Evolutionary conservation across 2,329 filamentous ascomycete species (phyloP).

Genomic region (Colletotrichum sp.): DNA sequence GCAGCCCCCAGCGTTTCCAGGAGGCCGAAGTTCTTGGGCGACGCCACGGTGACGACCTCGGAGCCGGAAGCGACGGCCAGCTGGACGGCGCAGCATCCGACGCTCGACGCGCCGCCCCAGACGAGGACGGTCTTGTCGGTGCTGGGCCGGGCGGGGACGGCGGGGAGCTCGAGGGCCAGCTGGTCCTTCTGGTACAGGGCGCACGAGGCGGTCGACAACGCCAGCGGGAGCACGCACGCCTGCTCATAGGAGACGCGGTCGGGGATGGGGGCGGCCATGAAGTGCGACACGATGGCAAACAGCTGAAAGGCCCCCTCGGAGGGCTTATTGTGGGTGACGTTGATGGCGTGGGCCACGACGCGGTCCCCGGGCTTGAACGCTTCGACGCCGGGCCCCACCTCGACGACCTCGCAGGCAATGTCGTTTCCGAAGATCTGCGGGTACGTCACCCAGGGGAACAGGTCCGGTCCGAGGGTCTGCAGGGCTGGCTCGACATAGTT

Average conservation of each 20-base stretch:
- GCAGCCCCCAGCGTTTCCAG: too few species aligned
- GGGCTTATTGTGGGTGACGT: background rate
- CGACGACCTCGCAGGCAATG: constrained; percentile 26
- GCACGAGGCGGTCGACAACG: too few species aligned
- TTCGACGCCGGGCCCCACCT: constrained; percentile 24
- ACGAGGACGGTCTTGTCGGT: constrained; percentile 27
- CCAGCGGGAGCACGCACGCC: too few species aligned
- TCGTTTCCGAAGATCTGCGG: constrained; percentile 20
- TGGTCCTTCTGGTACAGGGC: constrained; percentile 23
- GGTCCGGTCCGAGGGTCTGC: constrained; percentile 29
- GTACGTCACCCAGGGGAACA: constrained; percentile 20
- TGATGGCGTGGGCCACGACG: constrained; percentile 19
- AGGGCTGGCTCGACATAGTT: constrained; percentile 30
- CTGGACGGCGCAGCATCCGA: constrained; percentile 51
- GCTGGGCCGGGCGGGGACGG: constrained; percentile 24
- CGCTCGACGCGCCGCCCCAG: constrained; percentile 54
- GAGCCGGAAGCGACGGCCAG: constrained; percentile 47
- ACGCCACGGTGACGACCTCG: constrained; percentile 47
- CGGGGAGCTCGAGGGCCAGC: constrained; percentile 28
- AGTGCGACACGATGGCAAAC: constrained; percentile 21
- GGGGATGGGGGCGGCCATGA: constrained; percentile 12
- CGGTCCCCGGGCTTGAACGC: constrained; percentile 27
- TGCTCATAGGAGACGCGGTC: too few species aligned
- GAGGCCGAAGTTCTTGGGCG: constrained; percentile 44
- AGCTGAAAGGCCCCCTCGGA: background rate